Evolutionary conservation across 2,329 filamentous ascomycete species (phyloP), one percentile per base, ranked within the genome.

Genomic region (Penicillium sp.): DNA sequence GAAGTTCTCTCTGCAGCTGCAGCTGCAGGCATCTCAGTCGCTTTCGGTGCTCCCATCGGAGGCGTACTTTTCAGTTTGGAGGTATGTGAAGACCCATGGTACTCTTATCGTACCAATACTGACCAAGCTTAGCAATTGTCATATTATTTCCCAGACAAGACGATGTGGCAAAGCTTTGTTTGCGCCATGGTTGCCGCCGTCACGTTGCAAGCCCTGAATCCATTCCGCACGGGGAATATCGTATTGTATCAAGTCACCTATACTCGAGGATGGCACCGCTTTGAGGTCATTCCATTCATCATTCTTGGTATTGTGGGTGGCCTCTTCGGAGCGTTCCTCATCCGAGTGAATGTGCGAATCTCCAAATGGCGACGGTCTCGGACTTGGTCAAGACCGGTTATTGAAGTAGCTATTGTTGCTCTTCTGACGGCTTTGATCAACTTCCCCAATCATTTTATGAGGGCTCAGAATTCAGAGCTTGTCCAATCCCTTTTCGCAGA

Each of bases 141-240:
- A 0, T 97, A 96, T 70, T 97, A 96, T 72, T 97, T 97, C 63
- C 92, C 94, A 0, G 92, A 97, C 74, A 97, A 97, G 73, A 97
- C 94, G 9, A 97, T 99, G 94, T 99, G 94, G 94, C 94, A 96
- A 70, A 96, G 91, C 65, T 99, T 99, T 67, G 94, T 99, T 36
- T 97, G 94, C 65, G 94, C 94, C 68, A 97, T 97, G 92, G 90
- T 95, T n/a, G 94, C 92, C 14, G 92, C 94, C 16, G 90, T 97
- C 33, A 90, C 91, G 13, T 79, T 99, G 4, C 92, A 97, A 71
- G 90, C 90, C 5, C 83, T 96, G 55, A 94, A 99, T 68, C 94
- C 94, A 4, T 96, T 97, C 69, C 84, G 94, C 47, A 95, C 92
- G 1, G 94, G 92, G 48, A 95, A 99, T 71, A 87, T 97, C 47